These are phyloP conservation scores for Aschersonia sp. DNA, from an alignment of 2,329 filamentous ascomycete species.

Conservation along the genomic window DNA sequence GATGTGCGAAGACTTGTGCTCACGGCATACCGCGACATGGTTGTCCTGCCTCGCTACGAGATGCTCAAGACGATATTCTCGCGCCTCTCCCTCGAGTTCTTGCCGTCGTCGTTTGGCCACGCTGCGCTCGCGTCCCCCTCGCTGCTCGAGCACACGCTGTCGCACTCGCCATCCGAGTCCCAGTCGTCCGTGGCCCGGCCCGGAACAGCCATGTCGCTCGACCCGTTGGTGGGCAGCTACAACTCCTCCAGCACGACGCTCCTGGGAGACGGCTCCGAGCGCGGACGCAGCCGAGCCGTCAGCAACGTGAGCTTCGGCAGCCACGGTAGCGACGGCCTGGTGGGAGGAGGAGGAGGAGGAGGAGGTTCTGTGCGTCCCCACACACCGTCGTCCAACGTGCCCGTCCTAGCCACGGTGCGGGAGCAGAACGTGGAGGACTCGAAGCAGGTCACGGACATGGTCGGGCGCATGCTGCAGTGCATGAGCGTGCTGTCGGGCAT, in stretches of 20 bases:
- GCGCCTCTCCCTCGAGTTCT: constrained; percentile 69
- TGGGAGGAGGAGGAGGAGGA: constrained; percentile 16
- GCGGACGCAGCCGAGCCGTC: constrained; percentile 62
- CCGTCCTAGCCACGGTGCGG: constrained; percentile 26
- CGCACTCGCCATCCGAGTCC: constrained; percentile 35
- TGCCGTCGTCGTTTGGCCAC: constrained; percentile 37
- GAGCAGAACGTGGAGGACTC: constrained; percentile 52
- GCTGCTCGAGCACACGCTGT: constrained; percentile 32
- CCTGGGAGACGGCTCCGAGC: constrained; percentile 47
- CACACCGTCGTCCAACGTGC: constrained; percentile 25
- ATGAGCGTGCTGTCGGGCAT: constrained; percentile 78
- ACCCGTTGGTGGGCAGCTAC: constrained; percentile 62
- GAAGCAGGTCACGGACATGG: constrained; percentile 80
- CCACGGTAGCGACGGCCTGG: constrained; percentile 28
- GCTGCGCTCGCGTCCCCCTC: constrained; percentile 41
- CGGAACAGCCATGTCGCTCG: constrained; percentile 60
- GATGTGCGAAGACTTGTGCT: constrained; percentile 85
- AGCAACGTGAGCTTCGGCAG: constrained; percentile 64
- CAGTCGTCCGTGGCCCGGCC: constrained; percentile 38
- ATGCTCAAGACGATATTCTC: constrained; percentile 82
- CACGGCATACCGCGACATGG: constrained; percentile 71
- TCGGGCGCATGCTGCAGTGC: constrained; percentile 91
- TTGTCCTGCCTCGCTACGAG: constrained; percentile 82
- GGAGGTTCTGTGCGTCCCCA: constrained; percentile 24
- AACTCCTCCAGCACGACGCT: constrained; percentile 69